A percentile compares a stretch with the other conserved stretches of the same genome.
These are phyloP conservation scores for Aspergillus sclerotiicarbonarius DNA, from an alignment of 495 filamentous ascomycete species.

Conservation along the genomic window DNA sequence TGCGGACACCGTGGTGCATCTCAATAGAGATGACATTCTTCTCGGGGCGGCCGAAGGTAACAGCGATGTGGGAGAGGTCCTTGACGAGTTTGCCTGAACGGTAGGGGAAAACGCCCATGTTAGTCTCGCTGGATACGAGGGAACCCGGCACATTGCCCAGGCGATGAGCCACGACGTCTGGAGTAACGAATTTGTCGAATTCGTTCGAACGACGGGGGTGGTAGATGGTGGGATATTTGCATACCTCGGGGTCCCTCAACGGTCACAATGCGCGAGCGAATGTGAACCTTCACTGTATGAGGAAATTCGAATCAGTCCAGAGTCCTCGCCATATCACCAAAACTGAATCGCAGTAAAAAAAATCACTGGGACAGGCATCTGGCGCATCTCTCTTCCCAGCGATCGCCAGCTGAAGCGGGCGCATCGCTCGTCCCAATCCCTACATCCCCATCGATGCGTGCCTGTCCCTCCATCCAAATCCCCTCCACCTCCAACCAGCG, in stretches of 20 bases:
- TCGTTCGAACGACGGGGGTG: neutral
- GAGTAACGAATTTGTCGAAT: constrained; percentile 7
- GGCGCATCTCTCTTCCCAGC: neutral
- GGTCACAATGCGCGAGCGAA: constrained; percentile 92
- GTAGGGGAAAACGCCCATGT: constrained; percentile 18
- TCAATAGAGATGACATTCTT: constrained; percentile 87
- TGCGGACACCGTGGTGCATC: constrained; percentile 95
- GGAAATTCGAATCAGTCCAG: constrained; percentile 31
- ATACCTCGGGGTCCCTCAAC: constrained; percentile 91
- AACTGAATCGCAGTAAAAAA: neutral
- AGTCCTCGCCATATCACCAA: neutral
- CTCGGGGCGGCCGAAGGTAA: constrained; percentile 85
- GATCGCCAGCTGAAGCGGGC: constrained; percentile 1
- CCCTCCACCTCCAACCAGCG: neutral
- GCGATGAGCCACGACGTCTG: neutral
- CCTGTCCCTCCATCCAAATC: constrained; percentile 1
- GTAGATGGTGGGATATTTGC: constrained; percentile 19
- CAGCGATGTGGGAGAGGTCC: constrained; percentile 91
- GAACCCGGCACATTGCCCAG: neutral
- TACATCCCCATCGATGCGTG: neutral
- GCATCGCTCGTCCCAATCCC: constrained; percentile 6
- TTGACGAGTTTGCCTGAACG: constrained; percentile 81
- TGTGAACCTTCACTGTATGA: constrained; percentile 82
- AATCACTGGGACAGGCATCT: neutral
- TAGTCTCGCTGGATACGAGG: neutral